These are phyloP conservation scores for Aquilaria malaccensis DNA, from an alignment of 345 rosid genomes.

Conservation along the genomic window DNA sequence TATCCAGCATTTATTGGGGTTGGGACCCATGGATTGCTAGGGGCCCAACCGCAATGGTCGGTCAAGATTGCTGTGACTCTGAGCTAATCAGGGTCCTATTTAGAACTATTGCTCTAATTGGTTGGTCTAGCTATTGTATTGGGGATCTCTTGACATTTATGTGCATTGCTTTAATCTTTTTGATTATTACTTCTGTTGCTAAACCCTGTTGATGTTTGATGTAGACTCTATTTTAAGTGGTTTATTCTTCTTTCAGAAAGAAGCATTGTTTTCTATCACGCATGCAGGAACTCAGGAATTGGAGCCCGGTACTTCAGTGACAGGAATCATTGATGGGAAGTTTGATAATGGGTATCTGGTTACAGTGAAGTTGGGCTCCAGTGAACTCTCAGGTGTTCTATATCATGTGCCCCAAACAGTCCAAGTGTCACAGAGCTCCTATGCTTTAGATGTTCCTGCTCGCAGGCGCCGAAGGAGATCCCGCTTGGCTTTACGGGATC, in stretches of 20 bases:
- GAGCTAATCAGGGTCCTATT: too few relatives aligned
- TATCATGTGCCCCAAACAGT: constrained; percentile 37
- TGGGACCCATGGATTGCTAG: too few relatives aligned
- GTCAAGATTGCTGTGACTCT: too few relatives aligned
- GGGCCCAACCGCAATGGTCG: too few relatives aligned
- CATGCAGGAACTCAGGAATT: constrained; percentile 32
- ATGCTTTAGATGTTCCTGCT: constrained; percentile 21
- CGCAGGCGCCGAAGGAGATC: constrained; percentile 47
- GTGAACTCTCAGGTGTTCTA: constrained; percentile 56
- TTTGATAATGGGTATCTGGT: constrained; percentile 72
- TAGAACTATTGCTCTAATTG: too few relatives aligned
- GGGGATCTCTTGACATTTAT: too few relatives aligned
- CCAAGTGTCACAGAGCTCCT: constrained; percentile 25
- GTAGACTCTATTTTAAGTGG: too few relatives aligned
- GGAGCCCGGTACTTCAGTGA: constrained; percentile 46
- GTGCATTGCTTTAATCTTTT: too few relatives aligned
- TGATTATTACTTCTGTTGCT: too few relatives aligned
- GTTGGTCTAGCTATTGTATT: too few relatives aligned
- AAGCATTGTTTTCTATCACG: neutral
- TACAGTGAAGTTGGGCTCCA: constrained; percentile 44
- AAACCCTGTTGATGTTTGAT: too few relatives aligned
- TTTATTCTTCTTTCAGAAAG: neutral
- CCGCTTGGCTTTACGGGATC: constrained; percentile 37
- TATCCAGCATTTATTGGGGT: too few relatives aligned
- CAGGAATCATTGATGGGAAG: constrained; percentile 75